Conservation (phyloP, 2,329 filamentous ascomycete species). For the Botrytis fabae region DNA sequence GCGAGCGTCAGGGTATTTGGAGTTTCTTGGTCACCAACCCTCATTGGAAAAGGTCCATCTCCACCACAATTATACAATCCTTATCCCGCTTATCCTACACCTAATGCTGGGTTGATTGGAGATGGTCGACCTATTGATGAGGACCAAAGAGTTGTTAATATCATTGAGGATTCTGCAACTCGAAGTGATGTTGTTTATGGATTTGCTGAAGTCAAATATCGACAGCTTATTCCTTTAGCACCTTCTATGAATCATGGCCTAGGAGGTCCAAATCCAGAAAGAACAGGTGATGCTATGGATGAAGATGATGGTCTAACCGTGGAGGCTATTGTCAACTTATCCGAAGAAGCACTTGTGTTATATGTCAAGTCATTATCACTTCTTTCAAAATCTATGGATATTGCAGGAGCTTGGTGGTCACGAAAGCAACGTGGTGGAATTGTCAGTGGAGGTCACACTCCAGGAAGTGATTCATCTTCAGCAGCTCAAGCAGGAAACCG, state of each 20-base stretch:
- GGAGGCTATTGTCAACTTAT: constrained; percentile 82
- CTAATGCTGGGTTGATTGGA: constrained; percentile 64
- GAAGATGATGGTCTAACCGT: constrained; percentile 79
- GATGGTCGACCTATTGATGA: constrained; percentile 73
- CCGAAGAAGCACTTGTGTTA: constrained; percentile 90
- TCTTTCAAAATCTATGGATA: constrained; percentile 92
- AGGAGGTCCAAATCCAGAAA: constrained; percentile 59
- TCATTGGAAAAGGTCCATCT: constrained; percentile 63
- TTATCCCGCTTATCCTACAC: constrained; percentile 80
- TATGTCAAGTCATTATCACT: constrained; percentile 94
- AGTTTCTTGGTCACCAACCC: constrained; percentile 65
- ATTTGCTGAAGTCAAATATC: constrained; percentile 98
- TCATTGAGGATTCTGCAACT: constrained; percentile 88
- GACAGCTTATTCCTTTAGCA: constrained; percentile 86
- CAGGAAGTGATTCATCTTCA: constrained; percentile 46
- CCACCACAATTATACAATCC: constrained; percentile 75
- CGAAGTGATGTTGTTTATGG: constrained; percentile 95
- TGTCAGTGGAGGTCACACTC: constrained; percentile 46
- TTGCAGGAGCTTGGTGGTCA: constrained; percentile 89
- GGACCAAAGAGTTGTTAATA: constrained; percentile 73
- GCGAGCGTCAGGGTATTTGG: constrained; percentile 77
- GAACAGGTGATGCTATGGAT: constrained; percentile 51
- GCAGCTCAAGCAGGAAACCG: constrained; percentile 52
- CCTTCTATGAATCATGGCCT: constrained; percentile 75
- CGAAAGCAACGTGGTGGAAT: constrained; percentile 69